Evolutionary conservation across 371 early-diverging fungal species (phyloP).

Genomic region (Massospora cicadina): DNA sequence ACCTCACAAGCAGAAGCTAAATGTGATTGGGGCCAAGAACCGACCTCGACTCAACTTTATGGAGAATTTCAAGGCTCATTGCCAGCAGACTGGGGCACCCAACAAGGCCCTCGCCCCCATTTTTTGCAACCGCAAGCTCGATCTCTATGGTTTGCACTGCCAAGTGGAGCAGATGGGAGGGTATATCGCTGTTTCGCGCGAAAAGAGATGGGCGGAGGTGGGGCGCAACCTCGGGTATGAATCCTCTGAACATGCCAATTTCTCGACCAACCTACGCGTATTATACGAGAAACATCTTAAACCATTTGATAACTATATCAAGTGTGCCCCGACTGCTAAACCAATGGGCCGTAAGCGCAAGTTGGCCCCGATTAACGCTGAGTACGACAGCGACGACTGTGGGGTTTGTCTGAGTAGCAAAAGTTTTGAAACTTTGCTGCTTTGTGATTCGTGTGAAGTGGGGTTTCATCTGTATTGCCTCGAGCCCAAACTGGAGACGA

Average conservation of each 20-base stretch:
- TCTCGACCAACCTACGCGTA: conserved; percentile 62
- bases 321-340: not conserved
- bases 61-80: conserved; percentile 76
- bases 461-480: conserved; percentile 72
- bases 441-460: conserved; percentile 49
- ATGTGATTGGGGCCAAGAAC: conserved; percentile 75
- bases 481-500: conserved; percentile 17
- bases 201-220: conserved; percentile 84
- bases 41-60: conserved; percentile 62
- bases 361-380: too few species aligned
- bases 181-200: conserved; percentile 31
- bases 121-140: conserved; percentile 22
- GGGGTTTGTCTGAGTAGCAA: not conserved
- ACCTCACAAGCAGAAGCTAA: conserved; percentile 77
- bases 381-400: not conserved
- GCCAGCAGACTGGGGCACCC: conserved; percentile 52
- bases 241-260: conserved; percentile 58
- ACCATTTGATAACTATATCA: conserved; percentile 30
- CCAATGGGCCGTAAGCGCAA: not conserved
- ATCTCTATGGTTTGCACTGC: conserved; percentile 62
- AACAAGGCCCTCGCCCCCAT: conserved; percentile 40
- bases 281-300: conserved; percentile 58
- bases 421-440: not conserved
- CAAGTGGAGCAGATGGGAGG: conserved; percentile 71
- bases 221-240: conserved; percentile 62